Conservation (phyloP, 208 protist species). For the Trypanosoma caninum region DNA sequence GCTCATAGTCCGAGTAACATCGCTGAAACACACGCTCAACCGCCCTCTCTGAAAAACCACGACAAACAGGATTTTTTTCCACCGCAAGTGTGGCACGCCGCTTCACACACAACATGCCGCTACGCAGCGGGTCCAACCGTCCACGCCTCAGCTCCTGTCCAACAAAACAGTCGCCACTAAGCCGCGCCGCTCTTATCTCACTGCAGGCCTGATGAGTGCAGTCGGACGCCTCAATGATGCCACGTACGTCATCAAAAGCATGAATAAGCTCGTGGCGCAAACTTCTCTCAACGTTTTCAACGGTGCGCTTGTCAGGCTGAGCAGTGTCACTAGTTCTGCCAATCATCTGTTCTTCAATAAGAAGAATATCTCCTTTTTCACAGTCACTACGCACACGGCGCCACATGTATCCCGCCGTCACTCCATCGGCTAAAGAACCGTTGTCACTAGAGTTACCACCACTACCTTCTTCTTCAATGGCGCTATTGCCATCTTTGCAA, state of each 20-base stretch:
- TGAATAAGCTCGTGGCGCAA: constrained; percentile 94
- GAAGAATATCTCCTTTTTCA: constrained; percentile 70
- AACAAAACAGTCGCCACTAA: constrained; percentile 92
- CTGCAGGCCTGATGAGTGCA: constrained; percentile 93
- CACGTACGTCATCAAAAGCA: constrained; percentile 92
- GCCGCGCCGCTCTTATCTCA: constrained; percentile 91
- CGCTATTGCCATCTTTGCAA: background rate
- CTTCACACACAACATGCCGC: constrained; percentile 81
- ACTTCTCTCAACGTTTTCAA: constrained; percentile 53
- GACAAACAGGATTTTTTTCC: constrained; percentile 80
- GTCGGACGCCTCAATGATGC: constrained; percentile 80
- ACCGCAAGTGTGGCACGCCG: constrained; percentile 87
- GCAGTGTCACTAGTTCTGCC: background rate
- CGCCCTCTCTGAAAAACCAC: constrained; percentile 74
- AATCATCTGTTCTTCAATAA: constrained; percentile 58
- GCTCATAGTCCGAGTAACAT: constrained; percentile 91
- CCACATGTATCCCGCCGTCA: constrained; percentile 81
- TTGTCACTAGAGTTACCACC: background rate
- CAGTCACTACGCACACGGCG: constrained; percentile 45
- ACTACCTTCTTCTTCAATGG: background rate
- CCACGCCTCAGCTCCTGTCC: constrained; percentile 64
- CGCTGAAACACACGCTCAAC: constrained; percentile 69
- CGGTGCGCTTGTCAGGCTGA: constrained; percentile 4
- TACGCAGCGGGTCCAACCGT: constrained; percentile 57
- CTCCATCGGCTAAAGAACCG: constrained; percentile 18